A percentile compares a stretch with the other conserved stretches of the same genome.
These are phyloP conservation scores for Ceratocystis smalleyi DNA, from an alignment of 2,329 filamentous ascomycete species.

Conservation along the genomic window DNA sequence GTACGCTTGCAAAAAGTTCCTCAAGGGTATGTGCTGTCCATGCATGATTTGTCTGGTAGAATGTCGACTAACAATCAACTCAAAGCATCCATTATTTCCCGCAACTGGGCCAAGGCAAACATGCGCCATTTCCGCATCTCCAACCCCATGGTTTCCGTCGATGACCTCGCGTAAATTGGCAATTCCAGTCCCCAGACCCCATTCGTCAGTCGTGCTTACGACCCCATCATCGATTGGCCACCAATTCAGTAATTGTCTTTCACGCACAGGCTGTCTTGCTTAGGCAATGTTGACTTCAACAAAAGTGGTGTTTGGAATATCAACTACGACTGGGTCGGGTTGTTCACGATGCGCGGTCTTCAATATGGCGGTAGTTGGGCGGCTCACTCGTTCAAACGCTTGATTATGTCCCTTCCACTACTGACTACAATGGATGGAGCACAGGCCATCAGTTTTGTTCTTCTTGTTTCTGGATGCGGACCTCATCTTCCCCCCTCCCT, in stretches of 20 bases:
- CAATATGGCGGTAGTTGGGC: neutral
- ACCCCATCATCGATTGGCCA: neutral
- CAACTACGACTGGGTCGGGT: slow-evolving; percentile 5
- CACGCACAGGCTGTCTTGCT: neutral
- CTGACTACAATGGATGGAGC: neutral
- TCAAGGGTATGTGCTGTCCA: slow-evolving; percentile 61
- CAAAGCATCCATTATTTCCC: slow-evolving; percentile 15
- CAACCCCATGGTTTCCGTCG: slow-evolving; percentile 34
- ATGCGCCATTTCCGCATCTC: slow-evolving; percentile 40
- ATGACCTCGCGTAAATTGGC: slow-evolving; percentile 27
- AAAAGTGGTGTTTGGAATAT: neutral
- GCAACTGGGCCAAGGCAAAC: slow-evolving; percentile 79
- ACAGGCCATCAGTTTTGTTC: neutral
- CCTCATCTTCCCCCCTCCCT: neutral
- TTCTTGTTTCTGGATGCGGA: neutral
- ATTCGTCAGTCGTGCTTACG: neutral
- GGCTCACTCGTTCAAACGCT: neutral
- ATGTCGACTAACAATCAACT: neutral
- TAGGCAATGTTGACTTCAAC: neutral
- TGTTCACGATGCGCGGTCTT: slow-evolving; percentile 5
- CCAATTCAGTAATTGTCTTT: neutral
- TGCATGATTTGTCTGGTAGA: neutral
- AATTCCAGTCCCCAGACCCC: neutral
- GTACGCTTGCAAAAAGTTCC: slow-evolving; percentile 97
- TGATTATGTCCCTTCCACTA: neutral